Evolutionary conservation across 306 rosid species (phyloP).

Genomic region (Oxytropis ochrocephala): DNA sequence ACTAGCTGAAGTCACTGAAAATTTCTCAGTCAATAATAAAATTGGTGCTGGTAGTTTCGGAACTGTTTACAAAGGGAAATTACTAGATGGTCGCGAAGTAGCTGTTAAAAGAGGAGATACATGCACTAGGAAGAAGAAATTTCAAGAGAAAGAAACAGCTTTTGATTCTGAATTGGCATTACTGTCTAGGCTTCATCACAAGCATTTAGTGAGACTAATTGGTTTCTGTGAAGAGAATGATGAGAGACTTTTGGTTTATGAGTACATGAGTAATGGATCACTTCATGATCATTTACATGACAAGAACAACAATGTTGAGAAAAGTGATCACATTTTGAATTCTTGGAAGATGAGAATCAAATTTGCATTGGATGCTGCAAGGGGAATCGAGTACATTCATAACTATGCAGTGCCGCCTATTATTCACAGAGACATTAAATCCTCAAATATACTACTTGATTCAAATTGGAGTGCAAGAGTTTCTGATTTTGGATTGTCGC

Average conservation of each 20-base stretch:
- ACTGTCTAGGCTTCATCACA: constrained; percentile 44
- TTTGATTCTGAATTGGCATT: constrained; percentile 39
- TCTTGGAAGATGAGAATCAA: constrained; percentile 43
- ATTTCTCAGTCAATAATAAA: constrained; percentile 25
- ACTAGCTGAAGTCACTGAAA: constrained; percentile 22
- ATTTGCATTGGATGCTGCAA: constrained; percentile 40
- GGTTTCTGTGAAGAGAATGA: constrained; percentile 48
- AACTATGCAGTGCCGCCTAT: constrained; percentile 44
- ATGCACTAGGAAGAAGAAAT: constrained; percentile 20
- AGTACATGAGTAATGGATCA: constrained; percentile 38
- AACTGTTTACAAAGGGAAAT: constrained; percentile 35
- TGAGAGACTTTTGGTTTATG: constrained; percentile 39
- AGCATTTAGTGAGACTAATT: constrained; percentile 38
- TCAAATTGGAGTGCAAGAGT: constrained; percentile 47
- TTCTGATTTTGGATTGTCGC: constrained; percentile 42
- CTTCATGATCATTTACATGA: constrained; percentile 40
- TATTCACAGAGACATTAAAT: constrained; percentile 42
- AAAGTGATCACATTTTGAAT: constrained; percentile 25
- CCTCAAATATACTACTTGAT: constrained; percentile 40
- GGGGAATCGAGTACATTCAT: constrained; percentile 45
- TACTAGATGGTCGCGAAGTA: constrained; percentile 35
- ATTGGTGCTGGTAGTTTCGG: constrained; percentile 46
- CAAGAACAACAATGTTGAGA: constrained; percentile 20
- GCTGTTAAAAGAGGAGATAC: constrained; percentile 49
- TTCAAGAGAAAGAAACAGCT: constrained; percentile 42